These are phyloP conservation scores for Hypoxylon lenormandii DNA, from an alignment of 495 filamentous ascomycete species.

Conservation along the genomic window DNA sequence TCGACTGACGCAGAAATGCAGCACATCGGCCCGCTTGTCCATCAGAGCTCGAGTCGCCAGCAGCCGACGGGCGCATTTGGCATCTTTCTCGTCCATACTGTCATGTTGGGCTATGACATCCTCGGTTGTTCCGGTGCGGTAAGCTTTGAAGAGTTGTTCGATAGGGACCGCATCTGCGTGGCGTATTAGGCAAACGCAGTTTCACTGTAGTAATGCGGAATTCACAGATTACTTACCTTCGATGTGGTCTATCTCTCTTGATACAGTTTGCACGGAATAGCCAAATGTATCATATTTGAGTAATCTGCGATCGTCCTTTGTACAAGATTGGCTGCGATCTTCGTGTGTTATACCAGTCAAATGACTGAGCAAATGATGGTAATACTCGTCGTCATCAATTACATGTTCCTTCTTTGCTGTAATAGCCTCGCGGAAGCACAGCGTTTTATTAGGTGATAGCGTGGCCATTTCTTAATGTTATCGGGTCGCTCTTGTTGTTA, in stretches of 20 bases:
- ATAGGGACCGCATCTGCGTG: constrained; percentile 15
- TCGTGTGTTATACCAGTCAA: constrained; percentile 18
- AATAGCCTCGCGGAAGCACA: not conserved
- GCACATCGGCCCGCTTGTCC: constrained; percentile 17
- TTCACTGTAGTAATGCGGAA: no score
- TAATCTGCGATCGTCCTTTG: not conserved
- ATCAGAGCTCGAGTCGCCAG: constrained; percentile 2
- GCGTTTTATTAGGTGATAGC: no score
- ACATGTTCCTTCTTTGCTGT: not conserved
- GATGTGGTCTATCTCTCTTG: constrained; percentile 7
- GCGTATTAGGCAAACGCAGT: not conserved
- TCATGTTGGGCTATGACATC: constrained; percentile 14
- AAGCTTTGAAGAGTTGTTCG: constrained; percentile 25
- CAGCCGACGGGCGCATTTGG: not conserved
- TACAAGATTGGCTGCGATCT: constrained; percentile 5
- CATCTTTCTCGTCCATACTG: not conserved
- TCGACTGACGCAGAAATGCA: constrained; percentile 3
- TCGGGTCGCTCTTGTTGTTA: no score
- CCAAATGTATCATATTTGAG: constrained; percentile 2
- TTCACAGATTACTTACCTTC: constrained; percentile 13
- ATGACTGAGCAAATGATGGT: constrained; percentile 18
- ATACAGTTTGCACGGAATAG: constrained; percentile 9
- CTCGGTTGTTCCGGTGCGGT: constrained; percentile 8
- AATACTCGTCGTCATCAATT: constrained; percentile 23
- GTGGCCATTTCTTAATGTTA: no score